A percentile compares a stretch with the other conserved stretches of the same genome.
Conservation (phyloP, 768 basidiomycete species). For the Mycena olivaceomarginata region DNA sequence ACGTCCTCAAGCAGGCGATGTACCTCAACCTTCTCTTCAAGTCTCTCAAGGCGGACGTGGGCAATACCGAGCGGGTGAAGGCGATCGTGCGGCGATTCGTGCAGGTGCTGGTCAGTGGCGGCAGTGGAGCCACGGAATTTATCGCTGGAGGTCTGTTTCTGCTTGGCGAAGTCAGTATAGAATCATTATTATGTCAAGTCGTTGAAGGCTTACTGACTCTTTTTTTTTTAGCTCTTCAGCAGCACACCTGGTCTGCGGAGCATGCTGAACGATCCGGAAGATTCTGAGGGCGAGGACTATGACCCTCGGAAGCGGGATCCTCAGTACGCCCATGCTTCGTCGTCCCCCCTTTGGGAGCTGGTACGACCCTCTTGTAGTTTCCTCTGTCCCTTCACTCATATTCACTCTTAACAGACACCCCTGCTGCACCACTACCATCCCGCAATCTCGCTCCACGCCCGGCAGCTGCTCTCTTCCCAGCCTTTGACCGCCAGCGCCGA, state of each 20-base stretch:
- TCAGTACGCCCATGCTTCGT: constrained; percentile 86
- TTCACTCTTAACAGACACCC: constrained; percentile 71
- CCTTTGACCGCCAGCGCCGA: constrained; percentile 91
- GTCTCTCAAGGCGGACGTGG: constrained; percentile 81
- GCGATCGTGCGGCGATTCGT: constrained; percentile 90
- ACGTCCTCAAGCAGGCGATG: constrained; percentile 94
- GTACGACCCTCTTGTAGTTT: constrained; percentile 64
- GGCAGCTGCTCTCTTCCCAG: constrained; percentile 83
- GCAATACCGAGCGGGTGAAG: constrained; percentile 77
- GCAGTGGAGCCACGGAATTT: constrained; percentile 88
- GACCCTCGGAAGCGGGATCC: constrained; percentile 95
- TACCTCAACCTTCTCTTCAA: constrained; percentile 97
- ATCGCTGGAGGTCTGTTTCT: constrained; percentile 92
- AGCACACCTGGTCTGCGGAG: constrained; percentile 63
- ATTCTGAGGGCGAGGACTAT: constrained; percentile 68
- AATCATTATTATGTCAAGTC: neutral
- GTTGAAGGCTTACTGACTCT: constrained; percentile 13
- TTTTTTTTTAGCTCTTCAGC: constrained; percentile 61
- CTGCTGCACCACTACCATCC: constrained; percentile 94
- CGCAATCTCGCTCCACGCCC: constrained; percentile 89
- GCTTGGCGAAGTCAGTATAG: constrained; percentile 84
- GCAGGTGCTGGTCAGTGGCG: constrained; percentile 84
- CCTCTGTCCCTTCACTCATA: neutral
- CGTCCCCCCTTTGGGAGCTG: constrained; percentile 92
- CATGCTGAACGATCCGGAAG: constrained; percentile 58